Evolutionary conservation across 2,329 filamentous ascomycete genomes (phyloP), one percentile per base, ranked within the genome.

Genomic region (Epichloe typhina): DNA sequence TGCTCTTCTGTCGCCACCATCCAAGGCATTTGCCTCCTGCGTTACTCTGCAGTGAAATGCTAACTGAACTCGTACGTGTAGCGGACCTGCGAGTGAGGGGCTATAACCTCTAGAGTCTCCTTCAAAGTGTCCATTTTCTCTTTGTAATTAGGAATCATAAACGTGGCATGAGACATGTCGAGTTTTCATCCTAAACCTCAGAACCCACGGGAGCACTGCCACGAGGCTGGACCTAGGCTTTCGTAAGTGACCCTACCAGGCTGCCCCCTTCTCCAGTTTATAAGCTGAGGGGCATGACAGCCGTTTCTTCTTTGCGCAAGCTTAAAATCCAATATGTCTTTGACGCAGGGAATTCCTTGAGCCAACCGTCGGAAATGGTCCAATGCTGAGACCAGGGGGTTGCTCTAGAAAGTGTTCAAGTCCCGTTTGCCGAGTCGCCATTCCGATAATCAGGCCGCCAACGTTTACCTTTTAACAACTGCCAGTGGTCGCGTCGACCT

Each of bases 71-170:
- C 83, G 62, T 87, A 88, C 47, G 74, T 78, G 57, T 69, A 71
- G 50, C 72, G 70, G 26, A 84, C 83, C 56, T 79, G 75, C 0
- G 79, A 73, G 59, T 88, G 84, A 33, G 76, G 82, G 5, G 82
- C 82, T 53, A 87, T 66, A 21, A 87, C 83, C 40, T 82, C 77
- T 19, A 88, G 66, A 0, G 84, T 87, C 61, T 85, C 82, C 55
- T 77, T 73, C 45, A 87, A 69, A 0, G 80, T 84, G 52, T 84
- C 80, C 51, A 81, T 68, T 51, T 86, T 82, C 63, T 88, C 84
- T 64, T 84, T 84, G 68, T 87, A 88, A 60, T 86, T 86, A 17
- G 84, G 84, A 42, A 88, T 72, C 55, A 87, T 71, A 54, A 88
- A 78, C 80, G 61, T 86, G 81, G 33, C 26, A 31, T 9, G 26